These are phyloP conservation scores for Brassica hybrid DNA, from an alignment of 441 rosid genomes.

Conservation along the genomic window DNA sequence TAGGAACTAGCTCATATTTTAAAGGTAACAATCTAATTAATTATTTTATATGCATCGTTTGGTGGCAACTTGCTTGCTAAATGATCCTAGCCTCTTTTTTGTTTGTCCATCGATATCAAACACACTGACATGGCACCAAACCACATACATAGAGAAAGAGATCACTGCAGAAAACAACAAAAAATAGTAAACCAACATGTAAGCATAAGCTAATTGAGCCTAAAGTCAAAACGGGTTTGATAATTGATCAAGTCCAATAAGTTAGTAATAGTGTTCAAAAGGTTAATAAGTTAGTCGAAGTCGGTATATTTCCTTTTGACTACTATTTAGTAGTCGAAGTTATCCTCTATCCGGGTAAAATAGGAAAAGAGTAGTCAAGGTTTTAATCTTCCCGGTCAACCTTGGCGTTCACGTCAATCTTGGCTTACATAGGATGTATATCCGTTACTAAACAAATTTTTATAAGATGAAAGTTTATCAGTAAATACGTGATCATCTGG, in stretches of 20 bases:
- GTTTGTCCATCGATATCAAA: neutral
- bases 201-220: neutral
- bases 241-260: neutral
- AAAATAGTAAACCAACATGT: neutral
- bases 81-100: neutral
- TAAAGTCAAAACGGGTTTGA: neutral
- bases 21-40: neutral
- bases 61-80: conserved; percentile 18
- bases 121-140: neutral
- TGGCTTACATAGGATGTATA: conserved; percentile 1
- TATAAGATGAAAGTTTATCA: too few relatives aligned
- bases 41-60: conserved; percentile 7
- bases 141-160: neutral
- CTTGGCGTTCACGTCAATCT: conserved; percentile 33
- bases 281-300: neutral
- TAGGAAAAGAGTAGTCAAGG: neutral
- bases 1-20: neutral
- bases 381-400: conserved; percentile 30
- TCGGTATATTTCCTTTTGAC: conserved; percentile 3
- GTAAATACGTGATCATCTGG: neutral
- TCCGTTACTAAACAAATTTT: too few relatives aligned
- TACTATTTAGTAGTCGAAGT: conserved; percentile 5
- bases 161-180: neutral
- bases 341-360: conserved; percentile 2
- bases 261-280: neutral